A percentile compares a stretch with the other conserved stretches of the same genome.
Conservation (phyloP, 352 stramenopile species). For the Pythium volutum region DNA sequence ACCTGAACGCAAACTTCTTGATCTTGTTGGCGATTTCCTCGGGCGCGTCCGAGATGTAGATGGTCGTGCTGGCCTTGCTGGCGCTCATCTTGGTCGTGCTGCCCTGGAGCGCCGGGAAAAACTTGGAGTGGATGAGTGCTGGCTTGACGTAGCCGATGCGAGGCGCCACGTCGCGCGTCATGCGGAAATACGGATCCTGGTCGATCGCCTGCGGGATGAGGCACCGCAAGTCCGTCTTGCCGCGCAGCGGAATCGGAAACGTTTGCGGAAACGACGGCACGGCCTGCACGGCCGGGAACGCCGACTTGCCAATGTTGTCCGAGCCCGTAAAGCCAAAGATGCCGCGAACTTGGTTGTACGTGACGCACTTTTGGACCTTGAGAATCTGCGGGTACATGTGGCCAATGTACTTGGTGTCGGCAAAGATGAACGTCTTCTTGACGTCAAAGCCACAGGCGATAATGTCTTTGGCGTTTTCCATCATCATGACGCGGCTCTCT, state of each 20-base stretch:
- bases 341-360: constrained; percentile 95
- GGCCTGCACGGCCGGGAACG: constrained; percentile 98
- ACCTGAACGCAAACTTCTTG: constrained; percentile 88
- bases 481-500: constrained; percentile 91
- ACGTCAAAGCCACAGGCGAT: constrained; percentile 97
- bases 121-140: constrained; percentile 99
- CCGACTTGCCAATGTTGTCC: constrained; percentile 98
- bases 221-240: constrained; percentile 91
- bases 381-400: constrained; percentile 99
- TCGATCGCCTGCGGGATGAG: constrained; percentile 99
- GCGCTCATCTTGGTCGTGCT: constrained; percentile 98
- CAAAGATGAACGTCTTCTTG: constrained; percentile 99
- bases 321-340: constrained; percentile 99
- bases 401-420: constrained; percentile 98
- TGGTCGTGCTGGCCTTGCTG: constrained; percentile 94
- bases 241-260: constrained; percentile 92
- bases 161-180: constrained; percentile 98
- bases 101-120: constrained; percentile 99
- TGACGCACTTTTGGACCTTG: constrained; percentile 99
- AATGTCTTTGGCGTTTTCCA: constrained; percentile 99
- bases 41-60: constrained; percentile 98
- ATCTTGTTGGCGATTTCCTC: constrained; percentile 95
- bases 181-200: constrained; percentile 98
- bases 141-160: constrained; percentile 96
- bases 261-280: constrained; percentile 97